Evolutionary conservation across 306 rosid species (phyloP).

Genomic region (Glycine tomentella): DNA sequence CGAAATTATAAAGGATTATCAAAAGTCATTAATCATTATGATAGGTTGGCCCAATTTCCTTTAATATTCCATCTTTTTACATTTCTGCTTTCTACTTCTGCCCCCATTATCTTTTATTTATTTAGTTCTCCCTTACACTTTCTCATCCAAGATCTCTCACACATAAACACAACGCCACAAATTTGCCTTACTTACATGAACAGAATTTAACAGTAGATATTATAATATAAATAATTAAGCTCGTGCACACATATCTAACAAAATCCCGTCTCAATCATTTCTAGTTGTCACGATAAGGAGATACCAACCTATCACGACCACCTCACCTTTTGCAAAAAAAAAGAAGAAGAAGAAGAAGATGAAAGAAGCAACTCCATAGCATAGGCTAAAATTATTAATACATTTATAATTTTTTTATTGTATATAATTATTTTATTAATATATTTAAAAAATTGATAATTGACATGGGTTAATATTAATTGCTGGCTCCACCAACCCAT

Average conservation of each 20-base stretch:
- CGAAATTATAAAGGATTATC: not conserved
- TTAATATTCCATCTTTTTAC: no score
- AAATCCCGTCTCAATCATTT: conserved; percentile 30
- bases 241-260: not conserved
- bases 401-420: no score
- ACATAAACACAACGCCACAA: not conserved
- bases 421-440: no score
- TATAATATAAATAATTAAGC: not conserved
- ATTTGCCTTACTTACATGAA: not conserved
- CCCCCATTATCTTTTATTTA: not conserved
- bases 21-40: not conserved
- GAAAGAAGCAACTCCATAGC: not conserved
- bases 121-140: not conserved
- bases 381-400: no score
- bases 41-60: not conserved
- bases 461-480: no score
- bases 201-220: not conserved
- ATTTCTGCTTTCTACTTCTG: not conserved
- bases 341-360: not conserved
- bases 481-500: no score
- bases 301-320: conserved; percentile 7
- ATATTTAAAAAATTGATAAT: no score
- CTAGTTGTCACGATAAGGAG: conserved; percentile 38
- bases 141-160: not conserved
- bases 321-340: conserved; percentile 18